Percentiles rank a stretch among this genome's conserved stretches.
These are phyloP conservation scores for Calonectria hawksworthii DNA, from an alignment of 2,329 filamentous ascomycete genomes.

Conservation along the genomic window DNA sequence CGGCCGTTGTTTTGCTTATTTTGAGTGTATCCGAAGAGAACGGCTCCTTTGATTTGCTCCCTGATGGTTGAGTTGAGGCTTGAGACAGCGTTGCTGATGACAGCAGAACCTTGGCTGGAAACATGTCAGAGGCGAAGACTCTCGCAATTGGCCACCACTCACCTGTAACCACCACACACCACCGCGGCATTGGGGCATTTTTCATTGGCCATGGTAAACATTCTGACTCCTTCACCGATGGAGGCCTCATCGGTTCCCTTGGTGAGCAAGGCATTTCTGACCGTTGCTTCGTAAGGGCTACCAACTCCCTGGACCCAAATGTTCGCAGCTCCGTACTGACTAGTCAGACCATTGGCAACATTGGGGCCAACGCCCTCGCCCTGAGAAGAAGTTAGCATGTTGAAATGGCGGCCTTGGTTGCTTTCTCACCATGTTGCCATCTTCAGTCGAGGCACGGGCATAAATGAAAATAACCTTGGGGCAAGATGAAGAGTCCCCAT, in stretches of 20 bases:
- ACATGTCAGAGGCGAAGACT: neutral
- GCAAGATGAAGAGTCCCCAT: slow-evolving; percentile 45
- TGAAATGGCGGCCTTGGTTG: no score
- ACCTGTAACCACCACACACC: slow-evolving; percentile 54
- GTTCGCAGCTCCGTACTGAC: slow-evolving; percentile 35
- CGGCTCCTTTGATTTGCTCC: slow-evolving; percentile 51
- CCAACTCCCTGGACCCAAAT: slow-evolving; percentile 60
- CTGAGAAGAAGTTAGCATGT: neutral
- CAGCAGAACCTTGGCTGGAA: slow-evolving; percentile 54
- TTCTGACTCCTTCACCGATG: slow-evolving; percentile 55
- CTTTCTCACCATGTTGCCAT: slow-evolving; percentile 51
- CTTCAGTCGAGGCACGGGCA: slow-evolving; percentile 52
- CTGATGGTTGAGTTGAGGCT: slow-evolving; percentile 45
- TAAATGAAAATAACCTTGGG: slow-evolving; percentile 53
- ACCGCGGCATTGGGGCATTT: slow-evolving; percentile 59
- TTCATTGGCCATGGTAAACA: slow-evolving; percentile 53
- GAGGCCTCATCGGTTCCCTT: slow-evolving; percentile 50
- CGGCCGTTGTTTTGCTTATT: slow-evolving; percentile 54
- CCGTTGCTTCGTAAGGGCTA: slow-evolving; percentile 51
- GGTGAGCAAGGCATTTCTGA: slow-evolving; percentile 52
- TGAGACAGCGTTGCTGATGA: slow-evolving; percentile 54
- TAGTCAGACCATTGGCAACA: slow-evolving; percentile 44
- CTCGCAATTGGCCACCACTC: neutral
- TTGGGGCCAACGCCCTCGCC: slow-evolving; percentile 37
- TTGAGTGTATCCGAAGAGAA: slow-evolving; percentile 57